Conservation (phyloP, 2,329 filamentous ascomycete species). For the Trichocomaceae sp. region DNA sequence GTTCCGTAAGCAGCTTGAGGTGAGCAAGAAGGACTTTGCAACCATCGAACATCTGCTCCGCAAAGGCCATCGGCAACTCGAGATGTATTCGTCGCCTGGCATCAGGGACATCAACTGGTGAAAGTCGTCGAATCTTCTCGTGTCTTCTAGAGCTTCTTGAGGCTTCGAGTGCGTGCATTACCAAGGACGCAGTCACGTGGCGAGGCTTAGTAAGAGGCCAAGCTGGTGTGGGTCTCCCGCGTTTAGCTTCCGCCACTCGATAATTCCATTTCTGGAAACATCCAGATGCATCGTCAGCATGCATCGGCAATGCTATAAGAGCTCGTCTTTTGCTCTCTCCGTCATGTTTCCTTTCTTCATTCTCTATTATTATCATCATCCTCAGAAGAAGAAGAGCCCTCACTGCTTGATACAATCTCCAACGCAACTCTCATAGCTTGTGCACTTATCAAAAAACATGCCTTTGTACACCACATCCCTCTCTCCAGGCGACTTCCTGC, state of each 20-base stretch:
- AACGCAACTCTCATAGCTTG: not conserved
- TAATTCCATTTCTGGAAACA: too few relatives aligned
- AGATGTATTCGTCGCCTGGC: constrained; percentile 70
- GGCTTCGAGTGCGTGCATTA: not conserved
- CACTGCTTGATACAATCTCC: too few relatives aligned
- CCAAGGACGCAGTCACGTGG: constrained; percentile 2
- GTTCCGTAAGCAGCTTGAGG: constrained; percentile 61
- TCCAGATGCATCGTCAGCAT: not conserved
- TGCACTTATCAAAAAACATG: constrained; percentile 28
- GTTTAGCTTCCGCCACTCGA: not conserved
- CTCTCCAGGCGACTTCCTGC: constrained; percentile 28
- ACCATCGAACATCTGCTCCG: constrained; percentile 80
- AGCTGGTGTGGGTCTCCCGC: constrained; percentile 8
- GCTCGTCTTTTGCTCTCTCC: not conserved
- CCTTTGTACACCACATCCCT: constrained; percentile 33
- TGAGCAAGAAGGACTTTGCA: constrained; percentile 79
- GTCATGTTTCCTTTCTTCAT: not conserved
- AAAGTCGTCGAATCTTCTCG: not conserved
- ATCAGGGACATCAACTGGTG: constrained; percentile 63
- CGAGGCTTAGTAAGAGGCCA: not conserved
- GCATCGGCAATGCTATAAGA: constrained; percentile 1
- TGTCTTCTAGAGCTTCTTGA: not conserved
- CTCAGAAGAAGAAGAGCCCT: too few relatives aligned
- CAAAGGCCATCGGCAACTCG: constrained; percentile 73
- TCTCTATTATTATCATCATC: not conserved